Base-by-base conservation (phyloP, 2,329 filamentous ascomycete genomes). In the Arthrobotrys conoides region DNA sequence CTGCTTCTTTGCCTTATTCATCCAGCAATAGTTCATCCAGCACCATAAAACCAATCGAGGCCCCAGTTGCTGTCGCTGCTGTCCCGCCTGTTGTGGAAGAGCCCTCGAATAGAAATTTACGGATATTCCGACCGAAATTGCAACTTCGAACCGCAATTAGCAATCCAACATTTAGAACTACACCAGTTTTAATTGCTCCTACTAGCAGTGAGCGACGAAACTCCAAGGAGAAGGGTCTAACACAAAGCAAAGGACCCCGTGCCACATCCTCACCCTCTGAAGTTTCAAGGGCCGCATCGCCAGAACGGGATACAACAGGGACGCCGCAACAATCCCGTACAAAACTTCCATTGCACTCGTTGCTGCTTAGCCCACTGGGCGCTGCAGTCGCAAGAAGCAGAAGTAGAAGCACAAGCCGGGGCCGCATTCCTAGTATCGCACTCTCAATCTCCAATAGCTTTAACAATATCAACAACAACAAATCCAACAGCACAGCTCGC, bases 341-440 rank as follows among this genome's bases (percentile, higher is more conserved):
- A 22, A 77, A 71, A 64, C 61, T 77, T 27, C 73, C 73, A 53
- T 53, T 77, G 12, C 67, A 71, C 14, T 61, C 73, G 1, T 41
- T 77, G 30, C 63, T 77, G 9, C 51, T 77, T 22, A 77, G 73
- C 51, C 73, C 73, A 8, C 33, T 77, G 22, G 73, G 73, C 36
- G 68, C 53, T 18, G 69, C n/a, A n/a, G n/a, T 59, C 36, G 22
- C 48, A 36, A 67, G 55, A 18, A 61, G 6, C 27, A 24, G 68
- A 14, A 65, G 38, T 5, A 18, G 12, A 14, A 57, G 27, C 27
- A 41, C 65, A n/a, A 73, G 61, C 48, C 30, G n/a, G 33, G 6
- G 36, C n/a, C 22, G 30, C 38, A 22, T 33, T 20, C 12, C 36
- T 18, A 44, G 57, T 61, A 61, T 61, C 8, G 27, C 53, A n/a